A percentile compares a stretch with the other conserved stretches of the same genome.
These are phyloP conservation scores for Trichoderma reesei DNA, from an alignment of 495 filamentous ascomycete genomes.

Conservation along the genomic window DNA sequence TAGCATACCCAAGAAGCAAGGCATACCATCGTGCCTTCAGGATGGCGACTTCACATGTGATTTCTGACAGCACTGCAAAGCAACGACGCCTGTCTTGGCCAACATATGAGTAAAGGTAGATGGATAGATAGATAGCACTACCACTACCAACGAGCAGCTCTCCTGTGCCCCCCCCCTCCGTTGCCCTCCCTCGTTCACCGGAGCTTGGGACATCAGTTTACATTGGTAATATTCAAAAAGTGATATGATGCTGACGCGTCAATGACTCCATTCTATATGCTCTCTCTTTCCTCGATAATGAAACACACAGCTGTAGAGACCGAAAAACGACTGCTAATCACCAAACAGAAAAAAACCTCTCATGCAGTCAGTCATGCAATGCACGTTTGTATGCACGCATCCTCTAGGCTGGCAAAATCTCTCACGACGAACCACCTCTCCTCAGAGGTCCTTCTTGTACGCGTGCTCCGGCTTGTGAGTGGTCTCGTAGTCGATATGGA, in stretches of 20 bases:
- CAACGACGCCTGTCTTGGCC: not conserved
- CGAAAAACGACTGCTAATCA: not conserved
- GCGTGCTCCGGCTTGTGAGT: conserved; percentile 81
- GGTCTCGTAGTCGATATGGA: conserved; percentile 93
- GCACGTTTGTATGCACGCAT: not conserved
- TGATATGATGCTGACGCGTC: not conserved
- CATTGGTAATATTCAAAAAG: not conserved
- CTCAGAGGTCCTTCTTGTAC: conserved; percentile 44
- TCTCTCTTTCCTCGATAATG: not conserved
- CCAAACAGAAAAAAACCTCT: not conserved
- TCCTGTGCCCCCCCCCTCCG: not conserved
- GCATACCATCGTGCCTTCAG: not conserved
- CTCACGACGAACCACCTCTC: too few species aligned
- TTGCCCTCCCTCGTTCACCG: not conserved
- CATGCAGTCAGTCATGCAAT: not conserved
- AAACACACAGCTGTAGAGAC: not conserved
- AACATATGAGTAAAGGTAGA: not conserved
- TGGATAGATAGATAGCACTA: too few species aligned
- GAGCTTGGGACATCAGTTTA: not conserved
- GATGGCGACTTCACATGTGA: not conserved
- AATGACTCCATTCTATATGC: not conserved
- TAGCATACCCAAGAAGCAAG: not conserved
- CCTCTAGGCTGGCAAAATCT: not conserved
- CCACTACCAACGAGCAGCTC: too few species aligned
- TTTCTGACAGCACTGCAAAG: not conserved